Evolutionary conservation across 768 basidiomycete species (phyloP).

Genomic region (Agaricus bisporus): DNA sequence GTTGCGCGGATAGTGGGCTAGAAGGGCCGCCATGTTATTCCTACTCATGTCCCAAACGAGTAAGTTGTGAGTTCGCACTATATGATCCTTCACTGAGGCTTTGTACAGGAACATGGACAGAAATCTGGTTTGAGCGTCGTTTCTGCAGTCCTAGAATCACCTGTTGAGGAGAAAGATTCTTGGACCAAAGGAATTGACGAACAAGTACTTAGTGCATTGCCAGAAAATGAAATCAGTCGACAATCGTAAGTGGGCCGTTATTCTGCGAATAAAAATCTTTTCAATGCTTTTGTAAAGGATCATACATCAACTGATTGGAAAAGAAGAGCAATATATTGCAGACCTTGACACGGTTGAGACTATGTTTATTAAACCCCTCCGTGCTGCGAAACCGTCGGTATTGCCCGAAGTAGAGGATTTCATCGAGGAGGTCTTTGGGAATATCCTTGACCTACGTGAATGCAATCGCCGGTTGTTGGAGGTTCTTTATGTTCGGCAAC

Average conservation of each 20-base stretch:
- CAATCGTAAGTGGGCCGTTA: slow-evolving; percentile 48
- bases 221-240: slow-evolving; percentile 73
- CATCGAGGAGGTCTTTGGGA: slow-evolving; percentile 86
- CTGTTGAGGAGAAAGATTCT: slow-evolving; percentile 28
- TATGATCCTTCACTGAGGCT: neutral
- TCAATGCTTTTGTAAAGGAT: slow-evolving; percentile 31
- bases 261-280: neutral
- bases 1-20: slow-evolving; percentile 42
- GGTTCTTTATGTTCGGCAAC: slow-evolving; percentile 80
- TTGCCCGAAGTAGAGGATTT: slow-evolving; percentile 66
- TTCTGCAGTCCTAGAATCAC: slow-evolving; percentile 24
- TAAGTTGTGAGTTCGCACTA: slow-evolving; percentile 19
- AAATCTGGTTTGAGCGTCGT: slow-evolving; percentile 14
- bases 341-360: slow-evolving; percentile 83
- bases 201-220: slow-evolving; percentile 40
- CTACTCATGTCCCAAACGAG: slow-evolving; percentile 71
- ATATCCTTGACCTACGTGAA: slow-evolving; percentile 81
- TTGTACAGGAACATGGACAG: neutral
- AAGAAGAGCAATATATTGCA: slow-evolving; percentile 85
- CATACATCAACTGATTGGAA: slow-evolving; percentile 83
- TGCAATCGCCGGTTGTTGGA: slow-evolving; percentile 81
- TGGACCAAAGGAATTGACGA: slow-evolving; percentile 43
- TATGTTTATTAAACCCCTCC: slow-evolving; percentile 49
- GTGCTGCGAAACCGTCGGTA: slow-evolving; percentile 35
- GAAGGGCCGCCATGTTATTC: slow-evolving; percentile 82